A percentile compares a stretch with the other conserved stretches of the same genome.
Evolutionary conservation across 2,329 filamentous ascomycete genomes (phyloP).

Genomic region (Lasiodiplodia gonubiensis): DNA sequence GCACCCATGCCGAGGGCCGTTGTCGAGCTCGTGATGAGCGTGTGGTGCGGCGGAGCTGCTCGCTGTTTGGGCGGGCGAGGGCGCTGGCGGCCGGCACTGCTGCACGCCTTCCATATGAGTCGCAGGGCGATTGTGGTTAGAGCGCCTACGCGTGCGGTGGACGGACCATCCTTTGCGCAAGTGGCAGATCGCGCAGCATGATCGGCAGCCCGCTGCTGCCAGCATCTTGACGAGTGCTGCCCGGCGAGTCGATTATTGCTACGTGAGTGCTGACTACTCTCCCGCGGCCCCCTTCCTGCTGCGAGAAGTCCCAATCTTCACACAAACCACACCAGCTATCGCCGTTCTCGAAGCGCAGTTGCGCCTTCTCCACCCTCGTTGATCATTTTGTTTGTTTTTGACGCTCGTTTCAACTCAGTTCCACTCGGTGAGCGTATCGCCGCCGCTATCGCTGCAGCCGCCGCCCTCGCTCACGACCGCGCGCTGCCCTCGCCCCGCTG

Average conservation of each 20-base stretch:
- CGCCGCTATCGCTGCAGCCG: slow-evolving; percentile 25
- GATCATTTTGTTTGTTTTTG: slow-evolving; percentile 16
- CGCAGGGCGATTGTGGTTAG: slow-evolving; percentile 5
- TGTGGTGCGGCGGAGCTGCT: neutral
- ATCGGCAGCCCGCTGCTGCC: slow-evolving; percentile 19
- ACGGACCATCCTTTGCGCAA: slow-evolving; percentile 22
- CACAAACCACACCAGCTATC: slow-evolving; percentile 6
- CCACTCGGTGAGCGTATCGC: slow-evolving; percentile 16
- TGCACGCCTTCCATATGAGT: slow-evolving; percentile 4
- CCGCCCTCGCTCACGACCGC: slow-evolving; percentile 23
- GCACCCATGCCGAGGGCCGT: neutral
- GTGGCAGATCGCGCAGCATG: slow-evolving; percentile 24
- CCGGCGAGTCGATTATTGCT: slow-evolving; percentile 2
- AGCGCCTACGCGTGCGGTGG: slow-evolving; percentile 22
- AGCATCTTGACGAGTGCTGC: slow-evolving; percentile 11
- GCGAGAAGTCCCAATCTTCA: neutral
- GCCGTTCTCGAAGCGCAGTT: slow-evolving; percentile 13
- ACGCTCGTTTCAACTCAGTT: slow-evolving; percentile 23
- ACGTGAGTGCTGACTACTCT: slow-evolving; percentile 23
- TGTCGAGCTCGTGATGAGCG: slow-evolving; percentile 8
- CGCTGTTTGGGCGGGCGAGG: neutral
- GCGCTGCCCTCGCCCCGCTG: slow-evolving; percentile 17
- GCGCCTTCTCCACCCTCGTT: slow-evolving; percentile 23
- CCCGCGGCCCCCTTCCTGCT: slow-evolving; percentile 20
- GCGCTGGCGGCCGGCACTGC: slow-evolving; percentile 12